phyloP scores from a whole-genome alignment of 345 rosid species.

The Eucalyptus pauciflora region DNA sequence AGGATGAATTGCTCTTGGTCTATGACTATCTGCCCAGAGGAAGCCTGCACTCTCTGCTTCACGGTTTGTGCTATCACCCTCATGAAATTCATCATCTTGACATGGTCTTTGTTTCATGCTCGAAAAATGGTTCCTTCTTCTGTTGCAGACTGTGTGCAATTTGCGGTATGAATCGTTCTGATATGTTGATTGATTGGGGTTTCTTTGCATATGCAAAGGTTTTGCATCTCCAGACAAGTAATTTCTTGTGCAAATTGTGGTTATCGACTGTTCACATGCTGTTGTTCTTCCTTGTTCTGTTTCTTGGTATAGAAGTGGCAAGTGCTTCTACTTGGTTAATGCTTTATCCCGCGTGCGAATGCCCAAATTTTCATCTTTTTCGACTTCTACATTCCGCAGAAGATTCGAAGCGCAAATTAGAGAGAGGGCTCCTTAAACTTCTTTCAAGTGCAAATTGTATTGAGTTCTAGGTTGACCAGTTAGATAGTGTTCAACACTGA shows the following conservation, averaged over 20 bases:
- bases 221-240: not conserved
- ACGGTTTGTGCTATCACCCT: not conserved
- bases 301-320: not conserved
- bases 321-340: too few relatives aligned
- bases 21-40: slow-evolving; percentile 21
- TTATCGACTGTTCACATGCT: not conserved
- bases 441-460: not conserved
- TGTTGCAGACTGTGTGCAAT: not conserved
- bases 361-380: not conserved
- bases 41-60: slow-evolving; percentile 27
- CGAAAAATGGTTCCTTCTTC: not conserved
- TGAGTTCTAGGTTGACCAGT: not conserved
- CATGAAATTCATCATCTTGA: not conserved
- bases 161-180: not conserved
- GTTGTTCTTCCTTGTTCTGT: not conserved
- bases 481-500: not conserved
- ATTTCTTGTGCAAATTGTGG: not conserved
- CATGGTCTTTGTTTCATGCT: not conserved
- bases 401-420: not conserved
- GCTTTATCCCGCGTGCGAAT: too few relatives aligned
- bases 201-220: not conserved
- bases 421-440: not conserved
- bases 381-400: not conserved
- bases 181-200: not conserved
- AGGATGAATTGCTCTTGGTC: slow-evolving; percentile 27